phyloP scores from a whole-genome alignment of 352 stramenopile species.

The Pythium phragmiticola region DNA sequence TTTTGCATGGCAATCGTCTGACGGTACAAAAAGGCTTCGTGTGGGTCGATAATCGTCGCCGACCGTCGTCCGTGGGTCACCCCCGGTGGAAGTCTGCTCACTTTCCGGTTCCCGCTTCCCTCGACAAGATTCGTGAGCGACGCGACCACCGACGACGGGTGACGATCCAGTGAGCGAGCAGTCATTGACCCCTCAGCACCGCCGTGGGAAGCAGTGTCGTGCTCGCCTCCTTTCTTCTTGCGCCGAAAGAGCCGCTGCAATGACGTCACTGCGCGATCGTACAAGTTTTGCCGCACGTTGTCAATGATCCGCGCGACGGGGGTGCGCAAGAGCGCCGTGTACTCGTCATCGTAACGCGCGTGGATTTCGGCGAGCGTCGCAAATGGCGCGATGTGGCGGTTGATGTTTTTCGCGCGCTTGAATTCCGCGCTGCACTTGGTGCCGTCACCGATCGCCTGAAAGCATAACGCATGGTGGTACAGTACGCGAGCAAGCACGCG shows the following conservation, averaged over 20 bases:
- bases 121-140: conserved; percentile 13
- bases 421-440: conserved; percentile 56
- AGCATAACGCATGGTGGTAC: conserved; percentile 62
- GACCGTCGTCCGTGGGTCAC: background rate
- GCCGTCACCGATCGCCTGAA: conserved; percentile 46
- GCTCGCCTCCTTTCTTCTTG: conserved; percentile 25
- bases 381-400: conserved; percentile 53
- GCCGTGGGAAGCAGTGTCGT: background rate
- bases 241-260: conserved; percentile 62
- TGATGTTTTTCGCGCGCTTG: conserved; percentile 63
- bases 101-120: background rate
- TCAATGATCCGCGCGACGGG: conserved; percentile 47
- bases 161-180: background rate
- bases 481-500: conserved; percentile 47
- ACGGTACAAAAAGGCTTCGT: conserved; percentile 18
- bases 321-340: conserved; percentile 44
- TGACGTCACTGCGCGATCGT: conserved; percentile 55
- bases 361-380: conserved; percentile 45
- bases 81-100: background rate
- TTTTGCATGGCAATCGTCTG: conserved; percentile 12
- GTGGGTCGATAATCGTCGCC: background rate
- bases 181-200: background rate
- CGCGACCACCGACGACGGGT: conserved; percentile 10
- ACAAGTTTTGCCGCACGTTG: conserved; percentile 57
- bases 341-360: conserved; percentile 44